Evolutionary conservation across 2,329 filamentous ascomycete species (phyloP).

Genomic region (Phaeosphaeria sp.): DNA sequence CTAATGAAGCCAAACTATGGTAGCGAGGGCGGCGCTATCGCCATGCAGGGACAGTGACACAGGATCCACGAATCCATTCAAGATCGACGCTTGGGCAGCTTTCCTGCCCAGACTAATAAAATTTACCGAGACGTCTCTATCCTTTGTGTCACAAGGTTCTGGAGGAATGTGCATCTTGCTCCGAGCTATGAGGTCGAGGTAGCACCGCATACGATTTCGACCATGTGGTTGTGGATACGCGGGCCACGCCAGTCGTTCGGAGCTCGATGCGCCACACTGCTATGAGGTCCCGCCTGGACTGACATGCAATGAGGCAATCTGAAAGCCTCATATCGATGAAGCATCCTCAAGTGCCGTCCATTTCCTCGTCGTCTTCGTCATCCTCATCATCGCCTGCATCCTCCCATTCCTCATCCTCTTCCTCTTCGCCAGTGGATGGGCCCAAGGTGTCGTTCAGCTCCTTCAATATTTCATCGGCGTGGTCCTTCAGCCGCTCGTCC

Average conservation of each 20-base stretch:
- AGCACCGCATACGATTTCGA: not conserved
- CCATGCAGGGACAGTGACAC: conserved; percentile 7
- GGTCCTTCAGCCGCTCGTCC: conserved; percentile 77
- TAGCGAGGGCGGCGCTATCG: conserved; percentile 1
- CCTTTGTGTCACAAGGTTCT: not conserved
- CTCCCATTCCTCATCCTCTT: conserved; percentile 51
- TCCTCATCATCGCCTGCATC: conserved; percentile 42
- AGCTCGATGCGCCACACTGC: not conserved
- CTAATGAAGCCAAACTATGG: not conserved
- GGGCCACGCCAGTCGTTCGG: not conserved
- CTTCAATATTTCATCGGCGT: conserved; percentile 73
- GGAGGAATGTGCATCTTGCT: not conserved
- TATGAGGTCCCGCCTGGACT: not conserved
- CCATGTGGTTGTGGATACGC: not conserved
- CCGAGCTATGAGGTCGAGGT: not conserved
- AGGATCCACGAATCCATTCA: conserved; percentile 1
- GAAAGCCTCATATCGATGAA: not conserved
- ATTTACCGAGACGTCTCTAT: not conserved
- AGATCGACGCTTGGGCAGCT: not conserved
- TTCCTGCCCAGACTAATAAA: not conserved
- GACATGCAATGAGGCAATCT: not conserved
- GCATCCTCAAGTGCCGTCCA: conserved; percentile 47
- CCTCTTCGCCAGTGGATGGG: conserved; percentile 50
- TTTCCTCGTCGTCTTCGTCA: conserved; percentile 48
- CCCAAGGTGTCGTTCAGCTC: conserved; percentile 53